Percentiles rank a stretch among this genome's conserved stretches.
These are phyloP conservation scores for Nicotiana attenuata DNA, from an alignment of 257 asterid species.

Conservation along the genomic window DNA sequence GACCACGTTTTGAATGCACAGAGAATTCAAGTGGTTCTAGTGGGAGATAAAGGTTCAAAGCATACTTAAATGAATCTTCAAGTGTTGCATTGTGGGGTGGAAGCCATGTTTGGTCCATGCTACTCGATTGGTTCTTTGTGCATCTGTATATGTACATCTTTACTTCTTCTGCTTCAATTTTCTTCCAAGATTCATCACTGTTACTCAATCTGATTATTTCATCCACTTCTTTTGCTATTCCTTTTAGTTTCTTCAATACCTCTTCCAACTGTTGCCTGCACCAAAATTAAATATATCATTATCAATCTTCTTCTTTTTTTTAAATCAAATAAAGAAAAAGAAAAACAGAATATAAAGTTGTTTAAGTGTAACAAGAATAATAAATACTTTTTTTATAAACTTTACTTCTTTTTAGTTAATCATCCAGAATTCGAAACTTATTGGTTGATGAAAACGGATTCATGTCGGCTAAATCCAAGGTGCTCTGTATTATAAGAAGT, in stretches of 20 bases:
- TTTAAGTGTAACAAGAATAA: background rate
- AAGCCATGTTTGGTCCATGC: background rate
- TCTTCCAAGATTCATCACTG: constrained; percentile 4
- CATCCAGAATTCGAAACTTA: no score
- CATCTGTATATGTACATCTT: constrained; percentile 38
- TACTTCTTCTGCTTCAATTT: constrained; percentile 21
- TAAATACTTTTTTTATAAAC: background rate
- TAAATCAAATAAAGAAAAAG: background rate
- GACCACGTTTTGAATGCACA: constrained; percentile 4
- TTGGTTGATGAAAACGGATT: no score
- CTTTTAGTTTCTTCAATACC: constrained; percentile 28
- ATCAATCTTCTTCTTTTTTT: background rate
- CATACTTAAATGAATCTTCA: constrained; percentile 31
- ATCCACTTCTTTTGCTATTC: constrained; percentile 35
- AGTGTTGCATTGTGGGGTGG: background rate
- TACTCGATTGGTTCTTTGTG: constrained; percentile 18
- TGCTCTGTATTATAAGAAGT: no score
- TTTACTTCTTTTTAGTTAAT: no score
- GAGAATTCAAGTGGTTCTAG: constrained; percentile 28
- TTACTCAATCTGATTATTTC: constrained; percentile 17
- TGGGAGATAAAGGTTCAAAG: constrained; percentile 43
- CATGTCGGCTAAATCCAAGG: no score
- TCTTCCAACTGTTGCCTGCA: constrained; percentile 41
- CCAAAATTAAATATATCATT: background rate
- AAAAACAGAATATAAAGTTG: background rate